These are phyloP conservation scores for Somion occarium DNA, from an alignment of 1,284 basidiomycete genomes.

Conservation along the genomic window DNA sequence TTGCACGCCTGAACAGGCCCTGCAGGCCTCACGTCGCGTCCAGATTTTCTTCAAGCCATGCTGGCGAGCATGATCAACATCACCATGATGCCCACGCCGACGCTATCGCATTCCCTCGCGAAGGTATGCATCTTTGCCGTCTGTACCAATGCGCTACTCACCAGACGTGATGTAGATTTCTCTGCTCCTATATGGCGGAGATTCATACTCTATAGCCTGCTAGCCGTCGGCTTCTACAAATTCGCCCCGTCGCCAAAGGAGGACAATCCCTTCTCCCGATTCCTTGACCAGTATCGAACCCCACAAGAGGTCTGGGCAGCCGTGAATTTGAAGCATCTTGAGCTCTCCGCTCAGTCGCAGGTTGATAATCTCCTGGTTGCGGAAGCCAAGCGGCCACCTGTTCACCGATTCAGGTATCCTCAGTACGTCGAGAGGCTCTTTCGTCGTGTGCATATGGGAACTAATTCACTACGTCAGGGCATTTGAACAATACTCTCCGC, in stretches of 20 bases:
- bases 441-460: not conserved
- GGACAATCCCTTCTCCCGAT: slow-evolving; percentile 57
- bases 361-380: slow-evolving; percentile 41
- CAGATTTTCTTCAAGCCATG: slow-evolving; percentile 36
- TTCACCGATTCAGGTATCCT: slow-evolving; percentile 62
- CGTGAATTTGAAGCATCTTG: slow-evolving; percentile 52
- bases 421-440: slow-evolving; percentile 45
- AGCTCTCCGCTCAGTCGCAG: slow-evolving; percentile 40
- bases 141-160: not conserved
- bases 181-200: slow-evolving; percentile 59
- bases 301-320: slow-evolving; percentile 47
- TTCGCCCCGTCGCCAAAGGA: slow-evolving; percentile 57
- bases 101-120: slow-evolving; percentile 44
- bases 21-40: slow-evolving; percentile 22
- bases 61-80: slow-evolving; percentile 28
- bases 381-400: slow-evolving; percentile 45
- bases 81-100: slow-evolving; percentile 37
- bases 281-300: slow-evolving; percentile 50
- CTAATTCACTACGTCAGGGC: slow-evolving; percentile 26
- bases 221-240: slow-evolving; percentile 54
- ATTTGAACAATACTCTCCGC: slow-evolving; percentile 47
- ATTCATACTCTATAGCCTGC: slow-evolving; percentile 42
- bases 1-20: not conserved
- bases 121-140: slow-evolving; percentile 40
- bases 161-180: slow-evolving; percentile 39